Evolutionary conservation across 2,329 filamentous ascomycete species (phyloP).

Genomic region (Berkeleyomyces basicola): DNA sequence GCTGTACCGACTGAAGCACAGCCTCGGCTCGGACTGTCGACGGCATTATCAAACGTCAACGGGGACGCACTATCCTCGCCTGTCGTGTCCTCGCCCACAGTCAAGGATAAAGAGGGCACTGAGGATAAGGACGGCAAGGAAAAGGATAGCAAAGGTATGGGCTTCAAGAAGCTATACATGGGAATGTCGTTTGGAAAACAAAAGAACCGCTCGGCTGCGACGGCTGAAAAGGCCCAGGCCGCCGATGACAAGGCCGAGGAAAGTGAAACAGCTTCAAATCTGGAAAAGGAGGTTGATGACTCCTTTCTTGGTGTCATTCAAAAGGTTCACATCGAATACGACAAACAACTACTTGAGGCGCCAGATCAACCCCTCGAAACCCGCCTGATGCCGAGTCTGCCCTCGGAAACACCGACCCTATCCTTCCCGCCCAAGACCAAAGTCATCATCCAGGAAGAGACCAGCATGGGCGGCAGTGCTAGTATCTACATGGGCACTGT

Average conservation of each 20-base stretch:
- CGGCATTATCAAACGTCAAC: background rate
- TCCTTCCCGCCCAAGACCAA: constrained; percentile 52
- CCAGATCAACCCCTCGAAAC: constrained; percentile 41
- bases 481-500: constrained; percentile 89
- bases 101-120: constrained; percentile 28
- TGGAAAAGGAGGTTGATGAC: constrained; percentile 60
- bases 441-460: constrained; percentile 54
- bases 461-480: constrained; percentile 46
- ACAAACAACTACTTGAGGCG: constrained; percentile 42
- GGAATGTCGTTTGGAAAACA: constrained; percentile 58
- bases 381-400: constrained; percentile 49
- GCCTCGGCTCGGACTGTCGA: constrained; percentile 29
- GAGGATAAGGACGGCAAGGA: constrained; percentile 39
- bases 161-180: constrained; percentile 77
- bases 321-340: constrained; percentile 56
- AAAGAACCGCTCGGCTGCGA: constrained; percentile 53
- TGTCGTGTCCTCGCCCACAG: constrained; percentile 30
- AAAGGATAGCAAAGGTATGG: constrained; percentile 45
- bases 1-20: constrained; percentile 30
- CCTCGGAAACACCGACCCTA: constrained; percentile 59
- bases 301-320: constrained; percentile 58
- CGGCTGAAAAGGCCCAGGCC: constrained; percentile 54
- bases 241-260: constrained; percentile 64
- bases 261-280: constrained; percentile 43
- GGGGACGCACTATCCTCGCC: constrained; percentile 23